Percentiles rank a stretch among this genome's conserved stretches.
These are phyloP conservation scores for Pluteus cervinus DNA, from an alignment of 768 basidiomycete genomes.

Conservation along the genomic window DNA sequence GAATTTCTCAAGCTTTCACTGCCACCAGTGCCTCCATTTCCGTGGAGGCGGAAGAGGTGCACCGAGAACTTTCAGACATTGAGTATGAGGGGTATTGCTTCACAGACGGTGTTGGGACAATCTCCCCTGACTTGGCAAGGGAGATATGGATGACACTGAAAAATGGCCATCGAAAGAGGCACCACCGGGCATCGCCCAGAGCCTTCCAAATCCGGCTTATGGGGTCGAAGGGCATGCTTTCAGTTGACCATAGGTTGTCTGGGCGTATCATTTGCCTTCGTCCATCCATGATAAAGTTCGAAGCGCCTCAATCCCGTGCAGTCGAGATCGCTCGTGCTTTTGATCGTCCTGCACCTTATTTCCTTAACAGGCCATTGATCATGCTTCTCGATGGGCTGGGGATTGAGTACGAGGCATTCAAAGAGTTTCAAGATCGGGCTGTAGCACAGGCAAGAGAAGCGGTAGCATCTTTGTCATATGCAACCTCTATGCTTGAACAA, in stretches of 20 bases:
- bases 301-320: slow-evolving; percentile 33
- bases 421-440: slow-evolving; percentile 45
- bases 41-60: slow-evolving; percentile 42
- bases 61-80: slow-evolving; percentile 31
- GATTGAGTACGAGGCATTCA: slow-evolving; percentile 47
- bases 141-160: slow-evolving; percentile 41
- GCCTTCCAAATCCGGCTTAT: slow-evolving; percentile 57
- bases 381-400: slow-evolving; percentile 61
- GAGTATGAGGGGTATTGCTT: slow-evolving; percentile 36
- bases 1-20: slow-evolving; percentile 71
- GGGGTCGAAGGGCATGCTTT: slow-evolving; percentile 62
- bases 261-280: slow-evolving; percentile 49
- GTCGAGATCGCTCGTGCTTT: slow-evolving; percentile 67
- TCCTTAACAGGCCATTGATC: slow-evolving; percentile 58
- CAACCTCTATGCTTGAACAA: slow-evolving; percentile 44
- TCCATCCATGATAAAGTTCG: slow-evolving; percentile 67
- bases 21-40: slow-evolving; percentile 58
- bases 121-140: slow-evolving; percentile 47
- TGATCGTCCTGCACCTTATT: slow-evolving; percentile 51
- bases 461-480: slow-evolving; percentile 31
- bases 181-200: slow-evolving; percentile 31
- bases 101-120: slow-evolving; percentile 68
- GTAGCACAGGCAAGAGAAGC: slow-evolving; percentile 41
- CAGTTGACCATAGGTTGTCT: slow-evolving; percentile 46
- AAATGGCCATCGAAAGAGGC: slow-evolving; percentile 28